phyloP scores from a whole-genome alignment of 352 stramenopile genomes.

The Pythium chondricola region DNA sequence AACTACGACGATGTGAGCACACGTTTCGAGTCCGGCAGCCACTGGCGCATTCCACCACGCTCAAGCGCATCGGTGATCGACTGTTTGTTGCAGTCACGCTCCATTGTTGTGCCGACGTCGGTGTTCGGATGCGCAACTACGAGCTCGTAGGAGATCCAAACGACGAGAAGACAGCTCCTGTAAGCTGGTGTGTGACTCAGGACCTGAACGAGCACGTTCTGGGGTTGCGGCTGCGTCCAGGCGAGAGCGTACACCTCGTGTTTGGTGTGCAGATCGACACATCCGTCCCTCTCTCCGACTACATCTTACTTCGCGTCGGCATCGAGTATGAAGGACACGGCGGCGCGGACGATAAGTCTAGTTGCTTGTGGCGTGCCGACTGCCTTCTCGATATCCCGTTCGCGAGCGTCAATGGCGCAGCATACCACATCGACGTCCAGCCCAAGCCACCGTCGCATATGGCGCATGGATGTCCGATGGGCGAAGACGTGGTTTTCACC shows the following conservation, averaged over 20 bases:
- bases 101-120: conserved; percentile 13
- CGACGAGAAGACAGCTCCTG: not conserved
- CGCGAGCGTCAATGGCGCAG: conserved; percentile 3
- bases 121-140: conserved; percentile 14
- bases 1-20: conserved; percentile 17
- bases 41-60: not conserved
- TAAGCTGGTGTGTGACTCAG: conserved; percentile 9
- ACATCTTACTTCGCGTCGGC: conserved; percentile 6
- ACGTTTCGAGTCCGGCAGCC: conserved; percentile 8
- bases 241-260: conserved; percentile 15
- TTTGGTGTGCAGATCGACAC: conserved; percentile 9
- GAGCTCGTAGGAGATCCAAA: conserved; percentile 3
- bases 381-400: conserved; percentile 11
- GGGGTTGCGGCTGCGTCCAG: conserved; percentile 2
- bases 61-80: conserved; percentile 12
- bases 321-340: conserved; percentile 9
- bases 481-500: conserved; percentile 43
- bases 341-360: not conserved
- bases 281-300: not conserved
- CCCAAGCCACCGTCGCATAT: not conserved
- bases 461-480: not conserved
- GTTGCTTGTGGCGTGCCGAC: conserved; percentile 13
- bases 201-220: conserved; percentile 16
- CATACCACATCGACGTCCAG: conserved; percentile 19
- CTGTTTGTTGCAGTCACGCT: conserved; percentile 15